Base-by-base conservation (phyloP, 768 basidiomycete genomes). In the Suillus hirtellus region DNA sequence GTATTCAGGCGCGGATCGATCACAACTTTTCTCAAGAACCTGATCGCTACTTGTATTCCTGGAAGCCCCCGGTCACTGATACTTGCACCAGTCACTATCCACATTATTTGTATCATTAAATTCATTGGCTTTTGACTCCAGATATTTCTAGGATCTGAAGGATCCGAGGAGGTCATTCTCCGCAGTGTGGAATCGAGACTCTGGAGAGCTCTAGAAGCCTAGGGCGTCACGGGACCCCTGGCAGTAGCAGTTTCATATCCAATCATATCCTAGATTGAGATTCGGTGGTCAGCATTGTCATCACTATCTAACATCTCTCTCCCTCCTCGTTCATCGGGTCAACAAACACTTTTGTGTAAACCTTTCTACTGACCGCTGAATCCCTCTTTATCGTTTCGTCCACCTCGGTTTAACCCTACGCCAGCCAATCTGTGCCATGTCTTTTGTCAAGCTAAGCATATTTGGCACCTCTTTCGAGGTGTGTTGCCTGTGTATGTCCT, bases 381-480 rank as follows among this genome's bases (percentile, higher is more conserved):
- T 35, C n/a, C 46, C 38, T 17, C 5, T 52, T 40, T 43, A 61
- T 52, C 40, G 46, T n/a, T 40, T 15, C 35, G 34, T 56, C 42
- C 37, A n/a, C 27, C 19, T 10, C 40, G 9, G 61, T 53, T 63
- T 58, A 60, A 56, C 53, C 43, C 38, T 35, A 55, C 52, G 40
- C 12, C 27, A 37, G 31, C 31, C 31, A 58, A 52, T 63, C 52
- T 62, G 27, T 52, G 61, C 60, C 60, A 93, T 95, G 93, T 95
- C 93, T 60, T 97, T 97, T 70, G 95, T 98, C 72, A 98, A 98
- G 80, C 92, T 99, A 72, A 92, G 89, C 79, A 99, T 99, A 79
- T 99, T 99, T 71, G 96, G 95, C 54, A 99, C 96, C 66, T 97
- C 96, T 61, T 96, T 96, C 78, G 95, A 96, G 87, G 94, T 90